Evolutionary conservation across 2,329 filamentous ascomycete genomes (phyloP).

Genomic region (Calonectria hawksworthii): DNA sequence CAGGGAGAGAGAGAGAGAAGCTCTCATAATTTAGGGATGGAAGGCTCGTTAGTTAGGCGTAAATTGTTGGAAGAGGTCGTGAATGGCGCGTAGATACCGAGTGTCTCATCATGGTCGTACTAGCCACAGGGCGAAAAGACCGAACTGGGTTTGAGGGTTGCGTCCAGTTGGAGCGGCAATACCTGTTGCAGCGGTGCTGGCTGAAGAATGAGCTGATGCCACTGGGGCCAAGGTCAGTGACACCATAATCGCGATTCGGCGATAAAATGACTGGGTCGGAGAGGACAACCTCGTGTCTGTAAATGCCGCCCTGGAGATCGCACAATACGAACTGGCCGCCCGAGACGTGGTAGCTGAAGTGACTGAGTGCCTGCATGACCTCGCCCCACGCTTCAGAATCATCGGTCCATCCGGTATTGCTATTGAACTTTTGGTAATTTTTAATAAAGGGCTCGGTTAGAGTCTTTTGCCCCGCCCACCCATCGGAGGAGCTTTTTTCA

Average conservation of each 20-base stretch:
- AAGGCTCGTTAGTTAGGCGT: not conserved
- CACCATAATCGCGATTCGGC: conserved; percentile 51
- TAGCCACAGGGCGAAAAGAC: not conserved
- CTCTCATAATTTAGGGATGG: not conserved
- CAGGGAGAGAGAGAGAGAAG: no score
- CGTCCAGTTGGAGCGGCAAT: conserved; percentile 44
- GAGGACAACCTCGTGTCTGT: conserved; percentile 52
- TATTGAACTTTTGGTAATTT: conserved; percentile 61
- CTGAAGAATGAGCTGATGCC: conserved; percentile 58
- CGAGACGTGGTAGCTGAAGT: conserved; percentile 58
- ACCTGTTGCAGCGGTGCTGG: conserved; percentile 52
- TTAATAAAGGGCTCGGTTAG: conserved; percentile 57
- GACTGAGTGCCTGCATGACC: conserved; percentile 59
- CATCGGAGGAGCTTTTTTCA: not conserved
- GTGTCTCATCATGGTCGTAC: conserved; percentile 30
- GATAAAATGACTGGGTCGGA: conserved; percentile 60
- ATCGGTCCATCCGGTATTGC: conserved; percentile 57
- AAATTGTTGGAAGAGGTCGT: not conserved
- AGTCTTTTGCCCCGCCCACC: conserved; percentile 35
- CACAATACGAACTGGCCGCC: conserved; percentile 55
- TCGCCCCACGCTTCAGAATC: conserved; percentile 47
- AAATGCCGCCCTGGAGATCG: conserved; percentile 59
- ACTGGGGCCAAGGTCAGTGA: conserved; percentile 54
- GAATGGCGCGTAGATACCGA: conserved; percentile 14
- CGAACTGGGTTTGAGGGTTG: conserved; percentile 11